A percentile compares a stretch with the other conserved stretches of the same genome.
Conservation (phyloP, 371 early-diverging fungal genomes). For the Actinomortierella ambigua region DNA sequence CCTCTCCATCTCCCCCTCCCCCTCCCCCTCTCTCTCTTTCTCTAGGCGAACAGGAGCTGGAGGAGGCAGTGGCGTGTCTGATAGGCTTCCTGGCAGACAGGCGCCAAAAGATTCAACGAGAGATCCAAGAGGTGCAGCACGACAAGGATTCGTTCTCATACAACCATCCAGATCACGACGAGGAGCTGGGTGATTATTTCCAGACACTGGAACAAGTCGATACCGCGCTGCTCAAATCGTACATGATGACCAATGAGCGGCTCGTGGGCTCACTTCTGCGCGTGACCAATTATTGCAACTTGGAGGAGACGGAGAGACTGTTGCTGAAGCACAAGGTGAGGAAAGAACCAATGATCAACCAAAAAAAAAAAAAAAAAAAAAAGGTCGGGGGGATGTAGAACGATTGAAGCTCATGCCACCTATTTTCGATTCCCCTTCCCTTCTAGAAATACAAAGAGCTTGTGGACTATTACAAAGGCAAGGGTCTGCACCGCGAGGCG, state of each 20-base stretch:
- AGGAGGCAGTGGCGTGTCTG: slow-evolving; percentile 66
- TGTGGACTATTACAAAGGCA: slow-evolving; percentile 89
- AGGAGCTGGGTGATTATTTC: slow-evolving; percentile 49
- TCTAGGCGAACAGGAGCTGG: slow-evolving; percentile 51
- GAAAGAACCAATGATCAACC: slow-evolving; percentile 4
- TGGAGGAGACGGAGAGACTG: slow-evolving; percentile 80
- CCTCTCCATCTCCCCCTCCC: no score
- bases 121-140: slow-evolving; percentile 18
- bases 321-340: slow-evolving; percentile 71
- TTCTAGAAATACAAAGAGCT: slow-evolving; percentile 79
- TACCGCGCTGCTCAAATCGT: slow-evolving; percentile 86
- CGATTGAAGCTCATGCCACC: not conserved
- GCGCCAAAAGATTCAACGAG: slow-evolving; percentile 58
- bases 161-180: slow-evolving; percentile 41
- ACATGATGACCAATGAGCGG: slow-evolving; percentile 76
- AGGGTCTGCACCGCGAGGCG: slow-evolving; percentile 86
- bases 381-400: no score
- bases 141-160: slow-evolving; percentile 26
- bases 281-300: slow-evolving; percentile 86
- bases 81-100: slow-evolving; percentile 76
- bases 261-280: slow-evolving; percentile 89
- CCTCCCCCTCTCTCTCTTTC: no score
- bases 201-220: slow-evolving; percentile 82
- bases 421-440: slow-evolving; percentile 1
- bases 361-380: no score